Conservation (phyloP, 768 basidiomycete species). For the Hericium alpestre region DNA sequence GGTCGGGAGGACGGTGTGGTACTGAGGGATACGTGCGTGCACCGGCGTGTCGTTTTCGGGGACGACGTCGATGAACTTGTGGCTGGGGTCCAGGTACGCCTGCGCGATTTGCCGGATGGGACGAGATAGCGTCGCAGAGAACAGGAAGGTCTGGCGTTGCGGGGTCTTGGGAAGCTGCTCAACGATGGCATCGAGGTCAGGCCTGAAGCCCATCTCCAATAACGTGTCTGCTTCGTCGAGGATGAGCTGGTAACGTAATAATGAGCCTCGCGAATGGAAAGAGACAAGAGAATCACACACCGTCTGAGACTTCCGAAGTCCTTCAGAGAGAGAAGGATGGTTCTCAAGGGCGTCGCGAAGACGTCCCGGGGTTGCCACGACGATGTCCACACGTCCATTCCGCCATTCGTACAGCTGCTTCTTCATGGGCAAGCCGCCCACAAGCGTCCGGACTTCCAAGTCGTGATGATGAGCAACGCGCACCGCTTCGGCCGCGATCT, state of each 20-base stretch:
- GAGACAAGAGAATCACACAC: constrained; percentile 28
- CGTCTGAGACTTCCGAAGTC: constrained; percentile 43
- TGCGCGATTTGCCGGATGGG: constrained; percentile 64
- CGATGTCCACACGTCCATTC: constrained; percentile 58
- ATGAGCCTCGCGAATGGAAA: constrained; percentile 3
- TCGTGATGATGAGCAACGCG: constrained; percentile 55
- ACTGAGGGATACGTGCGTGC: constrained; percentile 71
- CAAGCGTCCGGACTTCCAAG: constrained; percentile 63
- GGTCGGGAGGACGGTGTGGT: constrained; percentile 60
- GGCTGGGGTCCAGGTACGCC: constrained; percentile 44
- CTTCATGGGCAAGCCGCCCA: constrained; percentile 63
- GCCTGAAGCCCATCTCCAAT: constrained; percentile 85
- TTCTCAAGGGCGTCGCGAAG: constrained; percentile 60
- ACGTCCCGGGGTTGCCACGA: constrained; percentile 87
- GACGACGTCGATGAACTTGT: constrained; percentile 68
- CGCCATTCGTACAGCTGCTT: constrained; percentile 61
- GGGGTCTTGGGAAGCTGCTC: constrained; percentile 48
- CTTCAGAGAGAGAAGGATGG: constrained; percentile 43
- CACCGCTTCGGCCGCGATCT: constrained; percentile 77
- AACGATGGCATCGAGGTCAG: constrained; percentile 70
- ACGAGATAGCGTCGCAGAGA: constrained; percentile 77
- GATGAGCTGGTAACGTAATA: constrained; percentile 45
- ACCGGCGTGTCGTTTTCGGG: constrained; percentile 50
- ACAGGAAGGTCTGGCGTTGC: constrained; percentile 81
- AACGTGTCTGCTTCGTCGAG: constrained; percentile 90